Conservation (phyloP, 495 filamentous ascomycete genomes). For the Aspergillus olivimuriae region DNA sequence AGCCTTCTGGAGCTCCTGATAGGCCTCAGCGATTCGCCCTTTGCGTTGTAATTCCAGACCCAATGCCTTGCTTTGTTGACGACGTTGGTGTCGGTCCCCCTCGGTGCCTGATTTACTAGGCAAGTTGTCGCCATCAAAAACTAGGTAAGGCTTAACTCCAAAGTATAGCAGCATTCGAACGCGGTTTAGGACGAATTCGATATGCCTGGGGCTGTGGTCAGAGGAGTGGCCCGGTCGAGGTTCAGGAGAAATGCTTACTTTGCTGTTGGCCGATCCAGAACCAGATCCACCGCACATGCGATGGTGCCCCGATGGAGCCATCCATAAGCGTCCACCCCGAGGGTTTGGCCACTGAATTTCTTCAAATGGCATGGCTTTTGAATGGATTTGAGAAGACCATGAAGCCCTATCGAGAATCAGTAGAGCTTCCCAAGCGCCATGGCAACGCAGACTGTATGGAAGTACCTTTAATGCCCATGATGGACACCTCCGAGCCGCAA, state of each 20-base stretch:
- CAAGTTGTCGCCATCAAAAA: constrained; percentile 94
- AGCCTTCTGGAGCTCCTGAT: constrained; percentile 86
- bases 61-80: constrained; percentile 64
- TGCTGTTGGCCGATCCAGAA: constrained; percentile 75
- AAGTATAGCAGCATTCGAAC: constrained; percentile 91
- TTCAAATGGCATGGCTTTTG: constrained; percentile 82
- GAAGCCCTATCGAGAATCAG: too few species aligned
- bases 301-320: constrained; percentile 96
- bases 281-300: constrained; percentile 86
- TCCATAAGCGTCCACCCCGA: constrained; percentile 94
- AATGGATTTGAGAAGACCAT: constrained; percentile 91
- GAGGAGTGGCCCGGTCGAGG: background rate
- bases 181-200: constrained; percentile 85
- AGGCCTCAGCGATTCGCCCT: constrained; percentile 72
- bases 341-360: constrained; percentile 79
- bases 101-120: constrained; percentile 96
- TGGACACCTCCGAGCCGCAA: constrained; percentile 27
- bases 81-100: constrained; percentile 55
- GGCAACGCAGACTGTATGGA: too few species aligned
- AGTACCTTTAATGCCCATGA: constrained; percentile 74
- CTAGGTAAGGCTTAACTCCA: constrained; percentile 84
- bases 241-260: constrained; percentile 47
- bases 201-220: constrained; percentile 53
- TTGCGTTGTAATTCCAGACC: constrained; percentile 77
- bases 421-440: too few species aligned